These are phyloP conservation scores for Pythium dissotocum DNA, from an alignment of 352 stramenopile genomes.

Conservation along the genomic window DNA sequence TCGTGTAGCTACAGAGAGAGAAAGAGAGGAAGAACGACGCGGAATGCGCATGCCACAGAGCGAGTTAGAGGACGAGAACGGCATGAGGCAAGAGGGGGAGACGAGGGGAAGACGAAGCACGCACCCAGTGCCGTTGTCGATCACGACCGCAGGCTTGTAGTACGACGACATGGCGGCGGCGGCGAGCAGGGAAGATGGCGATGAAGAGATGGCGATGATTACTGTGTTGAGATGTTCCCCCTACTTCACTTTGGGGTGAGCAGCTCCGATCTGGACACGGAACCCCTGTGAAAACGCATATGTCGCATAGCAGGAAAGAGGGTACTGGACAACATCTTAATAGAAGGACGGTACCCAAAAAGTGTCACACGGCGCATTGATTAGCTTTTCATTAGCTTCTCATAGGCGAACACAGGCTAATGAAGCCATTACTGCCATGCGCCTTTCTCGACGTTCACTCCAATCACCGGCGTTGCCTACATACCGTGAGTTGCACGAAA, in stretches of 20 bases:
- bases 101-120: constrained; percentile 9
- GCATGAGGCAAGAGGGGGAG: constrained; percentile 1
- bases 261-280: neutral
- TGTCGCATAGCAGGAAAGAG: neutral
- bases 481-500: too few species aligned
- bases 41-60: neutral
- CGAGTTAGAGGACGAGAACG: neutral
- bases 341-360: neutral
- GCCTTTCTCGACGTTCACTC: too few species aligned
- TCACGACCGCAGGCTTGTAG: constrained; percentile 92
- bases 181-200: neutral
- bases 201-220: neutral
- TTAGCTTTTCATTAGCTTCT: too few species aligned
- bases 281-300: constrained; percentile 7
- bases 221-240: neutral
- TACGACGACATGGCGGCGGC: constrained; percentile 54
- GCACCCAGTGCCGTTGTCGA: constrained; percentile 96
- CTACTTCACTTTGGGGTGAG: constrained; percentile 11
- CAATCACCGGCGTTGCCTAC: too few species aligned
- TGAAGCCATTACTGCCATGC: too few species aligned
- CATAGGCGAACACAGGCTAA: too few species aligned
- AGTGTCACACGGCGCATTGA: too few species aligned
- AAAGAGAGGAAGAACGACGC: constrained; percentile 1
- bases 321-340: too few species aligned
- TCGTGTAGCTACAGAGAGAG: constrained; percentile 89